phyloP scores from a whole-genome alignment of 371 early-diverging fungal species.

The Mucor velutinosus region DNA sequence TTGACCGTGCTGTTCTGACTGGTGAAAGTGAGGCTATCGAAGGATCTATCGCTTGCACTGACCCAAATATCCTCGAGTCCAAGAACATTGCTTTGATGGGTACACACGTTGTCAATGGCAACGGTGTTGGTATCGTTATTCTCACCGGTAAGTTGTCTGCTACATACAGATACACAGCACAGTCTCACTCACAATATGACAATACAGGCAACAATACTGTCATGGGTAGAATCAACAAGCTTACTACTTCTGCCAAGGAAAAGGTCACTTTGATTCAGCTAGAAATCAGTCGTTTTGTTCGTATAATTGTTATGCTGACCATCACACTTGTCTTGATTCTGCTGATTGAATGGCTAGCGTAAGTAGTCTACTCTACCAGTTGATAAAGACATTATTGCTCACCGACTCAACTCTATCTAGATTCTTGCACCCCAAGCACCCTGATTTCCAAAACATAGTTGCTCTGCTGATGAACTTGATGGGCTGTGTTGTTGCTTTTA shows the following conservation, averaged over 20 bases:
- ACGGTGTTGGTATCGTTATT: constrained; percentile 61
- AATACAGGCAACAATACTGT: constrained; percentile 52
- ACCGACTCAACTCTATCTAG: background rate
- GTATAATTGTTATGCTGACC: constrained; percentile 62
- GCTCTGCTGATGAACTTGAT: constrained; percentile 68
- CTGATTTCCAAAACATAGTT: constrained; percentile 52
- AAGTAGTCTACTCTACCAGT: background rate
- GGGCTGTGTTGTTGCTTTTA: constrained; percentile 67
- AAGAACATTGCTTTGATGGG: constrained; percentile 68
- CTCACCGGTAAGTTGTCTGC: constrained; percentile 17
- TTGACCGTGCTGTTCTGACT: constrained; percentile 69
- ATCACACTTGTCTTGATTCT: constrained; percentile 38
- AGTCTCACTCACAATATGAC: background rate
- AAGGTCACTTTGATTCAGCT: constrained; percentile 60
- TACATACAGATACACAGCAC: no score
- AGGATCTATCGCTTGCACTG: constrained; percentile 49
- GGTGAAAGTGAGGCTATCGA: constrained; percentile 65
- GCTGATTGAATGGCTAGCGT: constrained; percentile 30
- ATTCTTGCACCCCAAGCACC: constrained; percentile 36
- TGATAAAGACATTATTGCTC: background rate
- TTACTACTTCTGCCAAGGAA: constrained; percentile 43
- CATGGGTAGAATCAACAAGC: constrained; percentile 68
- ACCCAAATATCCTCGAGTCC: constrained; percentile 59
- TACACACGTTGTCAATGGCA: constrained; percentile 67
- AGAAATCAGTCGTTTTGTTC: constrained; percentile 69